Base-by-base conservation (phyloP, 1,139 yeast species). In the Taphrina sp. region DNA sequence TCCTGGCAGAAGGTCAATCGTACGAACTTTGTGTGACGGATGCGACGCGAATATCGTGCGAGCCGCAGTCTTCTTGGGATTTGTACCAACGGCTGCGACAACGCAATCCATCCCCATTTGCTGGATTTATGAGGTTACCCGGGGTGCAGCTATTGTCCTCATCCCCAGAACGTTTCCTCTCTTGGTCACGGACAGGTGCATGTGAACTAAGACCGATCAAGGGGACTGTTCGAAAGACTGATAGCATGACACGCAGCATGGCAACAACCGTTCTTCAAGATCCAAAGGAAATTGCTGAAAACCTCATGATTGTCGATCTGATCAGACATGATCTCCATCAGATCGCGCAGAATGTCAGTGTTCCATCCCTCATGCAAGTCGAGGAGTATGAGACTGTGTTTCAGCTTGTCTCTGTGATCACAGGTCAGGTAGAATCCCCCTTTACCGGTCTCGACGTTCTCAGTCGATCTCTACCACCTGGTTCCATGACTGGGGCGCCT, bases 401-500 rank as follows among this genome's bases (percentile, higher is more conserved):
- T 67, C 98, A 92, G 67, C 74, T 94, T 37, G 98, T 94, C 0
- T 85, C 95, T 52, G 96, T 87, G 2, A 88, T 94, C 31, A 78
- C 75, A 56, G 97, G 96, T 0, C 69, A 74, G 23, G 73, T 83
- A 5, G 24, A 42, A 1, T 65, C 16, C 62, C 69, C 10, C 64
- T 83, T 77, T 64, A 73, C 76, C 26, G 98, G 97, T 0, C 74
- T 89, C 38, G 97, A 92, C 66, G 74, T 90, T 3, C 74, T 92
- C 17, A 78, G 81, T 22, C 81, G 81, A 59, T 82, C 96, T 0
- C 72, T 94, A 34, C 98, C 99, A 1, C 96, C 99, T 0, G 99
- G 99, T 0, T 90, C 97, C 1, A 94, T 94, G 99, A 94, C 99
- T 0, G 99, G 99, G 2, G 98, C 99, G 0, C 99, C 99, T 1